phyloP scores from a whole-genome alignment of 225 moss, liverwort and hornwort genomes.

The Sphagnum contortum region DNA sequence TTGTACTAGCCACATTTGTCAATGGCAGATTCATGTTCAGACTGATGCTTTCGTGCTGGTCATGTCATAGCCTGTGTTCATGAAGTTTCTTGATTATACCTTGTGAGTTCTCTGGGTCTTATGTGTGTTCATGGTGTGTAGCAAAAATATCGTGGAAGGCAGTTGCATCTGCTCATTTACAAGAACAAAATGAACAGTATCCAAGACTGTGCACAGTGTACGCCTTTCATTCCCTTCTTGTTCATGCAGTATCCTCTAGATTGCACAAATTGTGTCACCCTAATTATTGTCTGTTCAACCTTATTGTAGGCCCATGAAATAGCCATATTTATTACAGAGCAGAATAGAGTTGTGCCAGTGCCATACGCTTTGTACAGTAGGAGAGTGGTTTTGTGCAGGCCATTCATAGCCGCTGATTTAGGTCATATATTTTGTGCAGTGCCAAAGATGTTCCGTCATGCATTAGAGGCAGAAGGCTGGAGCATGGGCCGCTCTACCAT shows the following conservation, averaged over 20 bases:
- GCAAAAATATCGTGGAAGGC: conserved; percentile 97
- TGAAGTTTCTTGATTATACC: no score
- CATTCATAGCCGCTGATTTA: conserved; percentile 29
- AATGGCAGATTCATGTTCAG: no score
- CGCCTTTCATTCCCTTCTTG: conserved; percentile 1
- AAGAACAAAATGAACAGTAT: conserved; percentile 69
- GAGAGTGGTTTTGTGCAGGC: not conserved
- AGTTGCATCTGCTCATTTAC: conserved; percentile 88
- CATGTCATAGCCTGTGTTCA: no score
- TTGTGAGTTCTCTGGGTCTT: no score
- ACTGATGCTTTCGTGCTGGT: no score
- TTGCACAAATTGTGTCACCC: no score
- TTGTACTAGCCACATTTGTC: no score
- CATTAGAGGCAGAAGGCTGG: conserved; percentile 75
- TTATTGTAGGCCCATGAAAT: no score
- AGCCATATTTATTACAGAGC: no score
- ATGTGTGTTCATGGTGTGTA: conserved; percentile 16
- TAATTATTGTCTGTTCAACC: no score
- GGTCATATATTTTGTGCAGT: conserved; percentile 37
- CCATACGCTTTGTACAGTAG: no score
- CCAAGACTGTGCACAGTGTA: conserved; percentile 73
- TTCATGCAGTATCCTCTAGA: not conserved
- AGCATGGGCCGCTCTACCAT: conserved; percentile 77
- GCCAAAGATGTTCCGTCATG: conserved; percentile 69
- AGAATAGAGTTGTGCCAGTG: no score